Evolutionary conservation across 140 eudicot species (phyloP), one percentile per base, ranked within the genome.

Genomic region (Bidens hawaiensis): DNA sequence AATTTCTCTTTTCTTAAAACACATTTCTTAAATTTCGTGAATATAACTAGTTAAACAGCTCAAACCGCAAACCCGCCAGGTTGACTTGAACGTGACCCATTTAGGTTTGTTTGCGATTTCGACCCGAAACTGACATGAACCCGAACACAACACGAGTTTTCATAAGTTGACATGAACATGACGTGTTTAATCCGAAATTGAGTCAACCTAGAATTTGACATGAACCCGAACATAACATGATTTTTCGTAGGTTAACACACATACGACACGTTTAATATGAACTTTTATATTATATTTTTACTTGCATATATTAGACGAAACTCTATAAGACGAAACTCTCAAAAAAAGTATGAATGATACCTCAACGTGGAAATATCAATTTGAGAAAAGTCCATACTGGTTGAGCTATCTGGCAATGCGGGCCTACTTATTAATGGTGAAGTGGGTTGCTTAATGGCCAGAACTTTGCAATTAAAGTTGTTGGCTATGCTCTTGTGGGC

Each of bases 301-400:
- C n/a, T n/a, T n/a, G n/a, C n/a, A n/a, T n/a, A n/a, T n/a, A n/a
- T n/a, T n/a, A n/a, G n/a, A n/a, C n/a, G n/a, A n/a, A n/a, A 19
- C 21, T 3, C 48, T 42, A 4, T 17, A 7, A 46, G 24, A 38
- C 45, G 14, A 63, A 43, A 25, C 27, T 47, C n/a, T 23, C 43
- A n/a, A n/a, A 5, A 9, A 24, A 54, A 45, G 55, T 51, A 28
- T 36, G 1, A 63, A 50, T 24, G 47, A 53, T 46, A 89, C 97
- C 94, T 83, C 26, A 89, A 69, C 14, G 86, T 70, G 63, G 83
- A 63, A 54, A 89, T 78, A 27, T 89, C 97, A 61, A 89, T 89
- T 65, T 89, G 95, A 23, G 97, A 89, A 79, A 85, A 89, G 82
- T 82, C 95, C 91, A 89, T 60, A 78, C 78, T 77, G 49, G 82